Evolutionary conservation across 768 basidiomycete species (phyloP), one percentile per base, ranked within the genome.

Genomic region (Lepiota subincarnata): DNA sequence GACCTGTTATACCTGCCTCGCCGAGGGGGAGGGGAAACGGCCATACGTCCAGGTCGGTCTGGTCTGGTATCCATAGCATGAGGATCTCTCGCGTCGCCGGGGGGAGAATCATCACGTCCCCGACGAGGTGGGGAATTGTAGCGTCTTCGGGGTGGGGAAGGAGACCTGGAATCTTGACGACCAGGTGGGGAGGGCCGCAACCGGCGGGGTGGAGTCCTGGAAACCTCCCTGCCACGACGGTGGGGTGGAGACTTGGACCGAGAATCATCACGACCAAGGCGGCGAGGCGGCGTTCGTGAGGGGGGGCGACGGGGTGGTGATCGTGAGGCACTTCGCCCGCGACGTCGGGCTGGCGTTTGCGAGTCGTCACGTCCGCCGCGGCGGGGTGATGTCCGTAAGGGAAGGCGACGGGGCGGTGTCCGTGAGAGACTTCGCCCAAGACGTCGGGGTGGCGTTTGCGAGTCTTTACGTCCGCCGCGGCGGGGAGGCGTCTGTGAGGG

Each of bases 1-100:
- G 45, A 47, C 45, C 45, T 35, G 11, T 34, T 31, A 46, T 24
- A 38, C 18, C 56, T 48, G 11, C 43, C 31, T 14, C 57, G 55
- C 12, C 64, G 66, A 1, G 67, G 62, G 3, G 58, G 56, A 28
- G 72, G 64, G 24, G 66, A 59, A 55, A 60, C 53, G 14, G 13
- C 36, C 28, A 51, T 43, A 40, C 60, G 52, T 26, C 44, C 39
- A 48, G 53, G 38, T 45, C 42, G 20, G 45, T 59, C 51, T 8
- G 51, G 42, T 46, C 52, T 47, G 6, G 52, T 46, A 19, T 56
- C 55, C 48, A 48, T 60, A 6, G 47, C 50, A 11, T 38, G 42
- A 6, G 50, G 55, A 22, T 53, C 37, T 26, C 49, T 50, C 34
- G 42, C 37, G 46, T 34, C 26, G n/a, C 52, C 43, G 7, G 51